Evolutionary conservation across 2,329 filamentous ascomycete genomes (phyloP).

Genomic region (Teratosphaeriaceae sp.): DNA sequence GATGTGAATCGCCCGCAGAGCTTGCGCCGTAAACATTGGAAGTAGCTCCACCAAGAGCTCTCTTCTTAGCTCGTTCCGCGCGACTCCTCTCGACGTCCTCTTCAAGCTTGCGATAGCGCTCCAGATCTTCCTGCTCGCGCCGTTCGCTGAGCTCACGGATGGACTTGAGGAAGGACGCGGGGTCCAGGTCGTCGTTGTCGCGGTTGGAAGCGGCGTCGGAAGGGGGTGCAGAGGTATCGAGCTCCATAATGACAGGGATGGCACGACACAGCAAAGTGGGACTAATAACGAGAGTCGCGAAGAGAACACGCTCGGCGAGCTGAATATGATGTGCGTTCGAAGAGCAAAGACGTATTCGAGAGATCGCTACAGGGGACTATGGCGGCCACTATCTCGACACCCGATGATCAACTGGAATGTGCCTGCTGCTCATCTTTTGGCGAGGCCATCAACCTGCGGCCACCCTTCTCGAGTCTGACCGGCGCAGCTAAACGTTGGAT

Average conservation of each 20-base stretch:
- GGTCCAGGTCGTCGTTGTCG: slow-evolving; percentile 64
- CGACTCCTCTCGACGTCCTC: slow-evolving; percentile 82
- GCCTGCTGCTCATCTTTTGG: background rate
- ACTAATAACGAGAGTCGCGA: background rate
- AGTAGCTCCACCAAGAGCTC: background rate
- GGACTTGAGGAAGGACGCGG: slow-evolving; percentile 86
- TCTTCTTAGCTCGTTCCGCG: slow-evolving; percentile 69
- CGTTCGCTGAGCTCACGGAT: slow-evolving; percentile 87
- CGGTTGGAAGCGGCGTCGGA: slow-evolving; percentile 34
- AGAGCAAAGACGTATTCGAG: background rate
- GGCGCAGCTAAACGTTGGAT: no score
- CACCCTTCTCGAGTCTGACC: no score
- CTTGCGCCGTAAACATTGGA: background rate
- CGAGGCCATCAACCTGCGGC: background rate
- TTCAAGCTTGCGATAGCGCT: slow-evolving; percentile 81
- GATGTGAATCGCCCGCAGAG: slow-evolving; percentile 1
- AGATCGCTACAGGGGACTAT: background rate
- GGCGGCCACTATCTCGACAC: slow-evolving; percentile 1
- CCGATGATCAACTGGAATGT: background rate
- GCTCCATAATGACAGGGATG: slow-evolving; percentile 1
- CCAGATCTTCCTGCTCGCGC: slow-evolving; percentile 43
- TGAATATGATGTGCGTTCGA: background rate
- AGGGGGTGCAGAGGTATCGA: background rate
- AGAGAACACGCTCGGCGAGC: background rate
- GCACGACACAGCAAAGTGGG: background rate